Base-by-base conservation (phyloP, 768 basidiomycete species). In the Pholiota conissans region DNA sequence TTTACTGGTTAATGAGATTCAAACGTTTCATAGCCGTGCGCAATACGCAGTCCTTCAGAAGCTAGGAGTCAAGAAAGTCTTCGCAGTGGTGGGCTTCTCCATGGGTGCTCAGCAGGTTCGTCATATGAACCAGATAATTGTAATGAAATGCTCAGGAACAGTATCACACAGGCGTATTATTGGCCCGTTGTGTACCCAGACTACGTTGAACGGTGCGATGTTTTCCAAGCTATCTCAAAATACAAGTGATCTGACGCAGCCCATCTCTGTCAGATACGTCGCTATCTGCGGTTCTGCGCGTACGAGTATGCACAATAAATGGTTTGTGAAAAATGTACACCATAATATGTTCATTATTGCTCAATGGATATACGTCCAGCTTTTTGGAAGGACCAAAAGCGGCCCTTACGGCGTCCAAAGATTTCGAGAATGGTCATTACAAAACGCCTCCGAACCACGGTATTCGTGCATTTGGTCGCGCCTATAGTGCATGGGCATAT, bases 381-480 rank as follows among this genome's bases (percentile, higher is more conserved):
- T 84, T 84, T 69, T 65, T 85, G 20, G 84, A 86, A 69, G 83
- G 84, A 0, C 80, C 82, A 5, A 85, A 82, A 63, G 74, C 81
- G 13, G 82, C 85, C 3, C 69, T 86, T 46, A 54, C 75, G 0
- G 76, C 79, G 26, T 84, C 85, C 16, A 79, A 78, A 62, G 83
- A 85, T 60, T 86, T 83, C 64, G 69, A 82, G 1, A 63, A 74
- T 40, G 83, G 83, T 0, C 82, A 83, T 61, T 86, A 84, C 64
- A 81, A 66, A 49, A 62, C 69, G 9, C 65, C 69, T 3, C 80
- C 83, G 1, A 73, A 81, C 59, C 70, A 72, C 30, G 84, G 83
- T 26, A 69, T 84, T 34, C 77, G 84, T 16, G 84, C 84, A 9
- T 85, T 84, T 56, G 82, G 75, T 2, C 74, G 84, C 11, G 83